Percentiles rank a stretch among this genome's conserved stretches.
Evolutionary conservation across 768 basidiomycete genomes (phyloP).

Genomic region (Termitomyces sp.): DNA sequence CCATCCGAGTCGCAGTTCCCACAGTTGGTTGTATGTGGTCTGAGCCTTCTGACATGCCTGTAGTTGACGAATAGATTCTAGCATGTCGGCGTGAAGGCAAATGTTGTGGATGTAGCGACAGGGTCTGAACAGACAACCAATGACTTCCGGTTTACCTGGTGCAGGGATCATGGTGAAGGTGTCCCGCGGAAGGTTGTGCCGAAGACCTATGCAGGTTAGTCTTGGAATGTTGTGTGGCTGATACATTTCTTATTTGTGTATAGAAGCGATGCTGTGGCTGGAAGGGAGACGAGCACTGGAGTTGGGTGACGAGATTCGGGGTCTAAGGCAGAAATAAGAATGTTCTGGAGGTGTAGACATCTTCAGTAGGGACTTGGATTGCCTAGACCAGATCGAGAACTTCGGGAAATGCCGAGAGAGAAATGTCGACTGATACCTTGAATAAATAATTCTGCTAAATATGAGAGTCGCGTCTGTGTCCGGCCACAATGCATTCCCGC

Average conservation of each 20-base stretch:
- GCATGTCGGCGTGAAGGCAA: conserved; percentile 69
- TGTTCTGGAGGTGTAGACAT: no score
- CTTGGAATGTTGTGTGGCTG: neutral
- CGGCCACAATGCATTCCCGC: neutral
- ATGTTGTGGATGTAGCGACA: conserved; percentile 63
- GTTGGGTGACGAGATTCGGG: conserved; percentile 58
- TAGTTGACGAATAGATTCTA: conserved; percentile 19
- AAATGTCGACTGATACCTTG: neutral
- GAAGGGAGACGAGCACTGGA: conserved; percentile 72
- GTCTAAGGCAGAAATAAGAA: conserved; percentile 11
- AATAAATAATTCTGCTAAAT: neutral
- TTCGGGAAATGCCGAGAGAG: neutral
- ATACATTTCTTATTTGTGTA: conserved; percentile 8
- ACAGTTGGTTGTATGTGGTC: conserved; percentile 51
- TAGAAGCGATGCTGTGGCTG: conserved; percentile 83
- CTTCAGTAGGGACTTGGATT: no score
- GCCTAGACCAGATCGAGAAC: neutral
- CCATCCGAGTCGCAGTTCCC: conserved; percentile 31
- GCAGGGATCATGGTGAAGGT: conserved; percentile 32
- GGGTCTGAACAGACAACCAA: conserved; percentile 65
- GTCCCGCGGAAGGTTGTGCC: conserved; percentile 50
- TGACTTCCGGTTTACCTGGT: conserved; percentile 75
- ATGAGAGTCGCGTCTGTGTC: neutral
- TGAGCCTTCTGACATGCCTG: neutral
- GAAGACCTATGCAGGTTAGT: conserved; percentile 61